A percentile compares a stretch with the other conserved stretches of the same genome.
Evolutionary conservation across 306 rosid genomes (phyloP).

Genomic region (Cucurbita ficifolia): DNA sequence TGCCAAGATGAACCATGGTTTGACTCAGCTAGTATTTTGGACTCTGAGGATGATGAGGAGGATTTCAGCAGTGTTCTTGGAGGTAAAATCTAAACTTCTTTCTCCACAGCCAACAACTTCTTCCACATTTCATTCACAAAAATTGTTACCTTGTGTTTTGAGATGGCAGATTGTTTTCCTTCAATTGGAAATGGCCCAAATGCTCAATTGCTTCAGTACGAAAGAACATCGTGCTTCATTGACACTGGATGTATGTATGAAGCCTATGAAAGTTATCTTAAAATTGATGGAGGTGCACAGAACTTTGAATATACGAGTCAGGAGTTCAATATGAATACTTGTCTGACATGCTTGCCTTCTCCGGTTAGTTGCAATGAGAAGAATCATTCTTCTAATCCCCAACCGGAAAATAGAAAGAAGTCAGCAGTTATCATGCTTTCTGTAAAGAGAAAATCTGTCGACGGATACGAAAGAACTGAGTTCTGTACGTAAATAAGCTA

Average conservation of each 20-base stretch:
- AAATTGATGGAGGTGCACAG: conserved; percentile 39
- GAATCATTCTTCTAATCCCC: conserved; percentile 17
- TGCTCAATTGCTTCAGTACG: conserved; percentile 53
- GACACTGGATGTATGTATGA: conserved; percentile 47
- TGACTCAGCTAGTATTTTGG: conserved; percentile 65
- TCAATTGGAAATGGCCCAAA: conserved; percentile 34
- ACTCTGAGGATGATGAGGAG: conserved; percentile 58
- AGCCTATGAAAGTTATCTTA: conserved; percentile 62
- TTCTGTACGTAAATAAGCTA: conserved; percentile 29
- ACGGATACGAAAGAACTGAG: conserved; percentile 28
- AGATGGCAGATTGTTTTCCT: conserved; percentile 55
- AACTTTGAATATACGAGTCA: conserved; percentile 34
- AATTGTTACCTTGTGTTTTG: conserved; percentile 1
- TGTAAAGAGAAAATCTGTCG: conserved; percentile 49
- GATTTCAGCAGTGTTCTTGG: conserved; percentile 81
- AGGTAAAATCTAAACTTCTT: conserved; percentile 31
- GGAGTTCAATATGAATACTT: conserved; percentile 30
- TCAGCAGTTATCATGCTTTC: conserved; percentile 70
- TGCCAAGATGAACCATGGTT: conserved; percentile 81
- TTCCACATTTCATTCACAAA: background rate
- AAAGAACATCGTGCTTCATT: conserved; percentile 48
- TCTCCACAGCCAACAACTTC: background rate
- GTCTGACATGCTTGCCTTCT: conserved; percentile 24
- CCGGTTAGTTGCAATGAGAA: conserved; percentile 23
- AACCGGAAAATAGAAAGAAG: conserved; percentile 20